Evolutionary conservation across 495 filamentous ascomycete genomes (phyloP), one percentile per base, ranked within the genome.

Genomic region (Hypoxylon fragiforme): DNA sequence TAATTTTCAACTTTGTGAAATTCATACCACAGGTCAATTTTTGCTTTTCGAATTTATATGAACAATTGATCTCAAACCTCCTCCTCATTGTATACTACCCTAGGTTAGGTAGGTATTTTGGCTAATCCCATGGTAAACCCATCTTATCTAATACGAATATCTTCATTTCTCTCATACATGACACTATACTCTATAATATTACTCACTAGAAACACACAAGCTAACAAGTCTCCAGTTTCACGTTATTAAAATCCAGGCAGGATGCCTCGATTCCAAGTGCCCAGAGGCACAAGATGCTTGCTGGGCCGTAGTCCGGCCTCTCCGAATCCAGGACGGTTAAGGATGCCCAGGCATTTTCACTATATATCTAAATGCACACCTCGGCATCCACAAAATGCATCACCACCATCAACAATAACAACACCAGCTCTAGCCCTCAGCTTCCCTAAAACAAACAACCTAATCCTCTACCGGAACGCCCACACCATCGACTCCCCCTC

Each of bases 401-500:
- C 38, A 21, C 21, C 38, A 22, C 19, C 50, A 37, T 11, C 18
- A 20, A 7, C 37, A 40, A n/a, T n/a, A n/a, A n/a, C n/a, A n/a
- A n/a, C n/a, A n/a, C n/a, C n/a, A n/a, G n/a, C n/a, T n/a, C 57
- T 52, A 41, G 56, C 38, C 38, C 51, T 61, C 12, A 37, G 57
- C 41, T 54, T 68, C 21, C 43, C 42, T 20, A 65, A 53, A 26
- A 55, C 66, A 38, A 59, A 38, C 15, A 48, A 57, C 14, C 44
- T 60, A 37, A 50, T 60, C 21, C 52, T 6, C 9, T 50, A 45
- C 0, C 62, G 58, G 9, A 31, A 30, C 44, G 45, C 58, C 16
- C 58, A 65, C 32, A 64, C 57, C 34, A 62, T 71, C 34, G 45
- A 54, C 32, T 62, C 59, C 22, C 34, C 61, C 7, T 53, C 47